phyloP scores from a whole-genome alignment of 1,284 basidiomycete genomes.

The Hemileia vastatrix region DNA sequence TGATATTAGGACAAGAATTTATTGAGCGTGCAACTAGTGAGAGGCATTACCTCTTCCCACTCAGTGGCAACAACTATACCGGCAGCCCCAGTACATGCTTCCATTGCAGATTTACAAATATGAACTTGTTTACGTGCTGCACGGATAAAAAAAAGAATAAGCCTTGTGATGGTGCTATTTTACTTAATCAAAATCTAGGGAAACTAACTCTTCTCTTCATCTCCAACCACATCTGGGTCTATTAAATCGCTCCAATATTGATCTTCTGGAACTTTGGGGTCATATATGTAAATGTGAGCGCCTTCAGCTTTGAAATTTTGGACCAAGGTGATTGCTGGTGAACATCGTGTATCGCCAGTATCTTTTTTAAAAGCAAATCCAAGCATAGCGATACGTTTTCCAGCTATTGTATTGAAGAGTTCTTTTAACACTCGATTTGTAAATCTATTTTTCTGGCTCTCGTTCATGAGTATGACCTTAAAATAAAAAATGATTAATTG shows the following conservation, averaged over 20 bases:
- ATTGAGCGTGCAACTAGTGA: neutral
- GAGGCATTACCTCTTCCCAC: slow-evolving; percentile 17
- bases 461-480: slow-evolving; percentile 89
- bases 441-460: slow-evolving; percentile 67
- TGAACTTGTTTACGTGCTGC: slow-evolving; percentile 77
- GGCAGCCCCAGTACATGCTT: slow-evolving; percentile 80
- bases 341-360: slow-evolving; percentile 57
- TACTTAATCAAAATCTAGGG: neutral
- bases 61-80: slow-evolving; percentile 66
- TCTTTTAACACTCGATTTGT: slow-evolving; percentile 46
- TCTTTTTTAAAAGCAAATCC: slow-evolving; percentile 54
- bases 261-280: slow-evolving; percentile 62
- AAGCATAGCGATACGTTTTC: slow-evolving; percentile 87
- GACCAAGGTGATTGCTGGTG: slow-evolving; percentile 88
- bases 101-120: slow-evolving; percentile 64
- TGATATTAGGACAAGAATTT: neutral
- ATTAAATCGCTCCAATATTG: slow-evolving; percentile 28
- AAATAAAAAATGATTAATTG: too few relatives aligned
- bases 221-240: slow-evolving; percentile 50
- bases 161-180: too few relatives aligned
- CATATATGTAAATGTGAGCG: slow-evolving; percentile 77
- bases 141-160: neutral
- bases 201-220: slow-evolving; percentile 48
- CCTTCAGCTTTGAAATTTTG: slow-evolving; percentile 85
- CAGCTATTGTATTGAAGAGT: slow-evolving; percentile 82